Percentiles rank a stretch among this genome's conserved stretches.
phyloP scores from a whole-genome alignment of 2,329 filamentous ascomycete species.

The Aureobasidium sp. region DNA sequence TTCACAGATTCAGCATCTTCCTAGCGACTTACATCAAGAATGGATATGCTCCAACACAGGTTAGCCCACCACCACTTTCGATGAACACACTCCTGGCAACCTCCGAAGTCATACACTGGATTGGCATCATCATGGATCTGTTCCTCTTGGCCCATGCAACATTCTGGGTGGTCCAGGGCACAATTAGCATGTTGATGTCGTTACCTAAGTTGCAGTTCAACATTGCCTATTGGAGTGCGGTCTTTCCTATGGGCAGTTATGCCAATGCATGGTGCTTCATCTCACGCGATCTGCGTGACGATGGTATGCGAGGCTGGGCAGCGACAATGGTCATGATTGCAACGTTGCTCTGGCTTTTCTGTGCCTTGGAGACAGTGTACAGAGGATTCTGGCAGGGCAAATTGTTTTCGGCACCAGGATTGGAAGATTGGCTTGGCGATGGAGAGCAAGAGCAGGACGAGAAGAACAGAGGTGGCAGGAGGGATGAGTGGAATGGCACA shows the following conservation, averaged over 20 bases:
- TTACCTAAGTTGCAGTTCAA: conserved; percentile 21
- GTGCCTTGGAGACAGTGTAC: conserved; percentile 22
- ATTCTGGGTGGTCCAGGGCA: conserved; percentile 24
- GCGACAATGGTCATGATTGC: conserved; percentile 19
- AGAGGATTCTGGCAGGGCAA: conserved; percentile 22
- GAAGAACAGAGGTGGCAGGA: conserved; percentile 14
- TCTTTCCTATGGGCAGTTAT: conserved; percentile 24
- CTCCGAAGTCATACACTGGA: conserved; percentile 23
- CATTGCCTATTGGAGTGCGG: conserved; percentile 23
- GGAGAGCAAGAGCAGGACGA: conserved; percentile 17
- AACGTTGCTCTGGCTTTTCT: conserved; percentile 23
- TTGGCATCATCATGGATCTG: conserved; percentile 21
- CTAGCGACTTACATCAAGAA: conserved; percentile 20
- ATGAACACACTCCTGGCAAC: conserved; percentile 17
- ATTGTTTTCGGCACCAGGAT: conserved; percentile 22
- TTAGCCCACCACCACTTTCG: conserved; percentile 17
- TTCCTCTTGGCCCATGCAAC: conserved; percentile 22
- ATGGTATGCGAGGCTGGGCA: conserved; percentile 24
- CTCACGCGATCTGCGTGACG: conserved; percentile 22
- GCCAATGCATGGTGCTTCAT: conserved; percentile 21
- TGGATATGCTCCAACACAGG: conserved; percentile 19
- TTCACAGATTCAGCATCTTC: conserved; percentile 20
- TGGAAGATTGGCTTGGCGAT: conserved; percentile 21
- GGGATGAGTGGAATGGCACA: neutral
- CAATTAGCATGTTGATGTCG: conserved; percentile 16